Base-by-base conservation (phyloP, 495 filamentous ascomycete genomes). In the Melanomma pulvis-pyrius region DNA sequence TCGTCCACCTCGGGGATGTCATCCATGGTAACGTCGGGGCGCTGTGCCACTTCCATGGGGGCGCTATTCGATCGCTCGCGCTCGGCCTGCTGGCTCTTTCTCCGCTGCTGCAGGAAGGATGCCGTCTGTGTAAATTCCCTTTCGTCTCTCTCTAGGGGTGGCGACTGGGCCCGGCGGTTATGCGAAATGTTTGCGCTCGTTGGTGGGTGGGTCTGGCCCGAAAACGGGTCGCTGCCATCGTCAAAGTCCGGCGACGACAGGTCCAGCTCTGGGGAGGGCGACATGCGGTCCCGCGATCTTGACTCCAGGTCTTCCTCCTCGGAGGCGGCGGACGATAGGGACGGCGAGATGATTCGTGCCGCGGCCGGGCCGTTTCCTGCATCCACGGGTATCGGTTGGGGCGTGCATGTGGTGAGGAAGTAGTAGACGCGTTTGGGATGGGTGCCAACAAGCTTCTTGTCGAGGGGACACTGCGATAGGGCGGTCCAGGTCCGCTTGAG, bases 91-190 rank as follows among this genome's bases (percentile, higher is more conserved):
- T 63, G 21, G 68, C 76, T 84, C 63, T 83, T 79, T 61, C 84
- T 90, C 62, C 90, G 85, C 79, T 89, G 90, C 70, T 92, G 91
- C 76, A 97, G 59, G 32, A 53, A 56, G 1, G 63, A 68, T 12
- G 94, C 94, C 6, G 93, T 97, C 78, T 93, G 92, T 2, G 92
- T 97, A 73, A 98, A 98, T 77, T 98, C 94, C 71, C 89, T 90
- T 79, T 98, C 94, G 68, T 98, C 94, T 67, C 91, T 90, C 79
- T 98, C 94, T 29, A 98, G 83, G 24, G 91, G 92, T 52, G 96
- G 94, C 66, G 90, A 92, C 53, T 85, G 85, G 8, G 87, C 88
- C 59, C 89, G 87, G 60, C 87, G 81, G 36, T 87, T 89, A 73
- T 88, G 88, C 71, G 65, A 72, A 76, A 71, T 79, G 73, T 74